These are phyloP conservation scores for Hymenoscyphus fructigenus DNA, from an alignment of 2,329 filamentous ascomycete genomes.

Conservation along the genomic window DNA sequence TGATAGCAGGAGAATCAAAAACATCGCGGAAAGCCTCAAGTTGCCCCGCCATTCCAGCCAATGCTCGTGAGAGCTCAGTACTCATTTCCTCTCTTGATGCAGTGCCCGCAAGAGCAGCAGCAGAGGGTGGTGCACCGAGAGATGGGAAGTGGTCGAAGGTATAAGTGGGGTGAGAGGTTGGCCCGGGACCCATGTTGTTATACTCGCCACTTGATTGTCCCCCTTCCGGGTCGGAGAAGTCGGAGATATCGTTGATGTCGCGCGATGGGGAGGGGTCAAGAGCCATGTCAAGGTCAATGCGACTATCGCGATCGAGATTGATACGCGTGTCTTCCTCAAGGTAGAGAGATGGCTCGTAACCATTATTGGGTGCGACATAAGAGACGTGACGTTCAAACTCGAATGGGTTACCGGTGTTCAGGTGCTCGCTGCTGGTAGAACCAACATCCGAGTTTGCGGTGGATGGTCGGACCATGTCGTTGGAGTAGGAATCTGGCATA, in stretches of 20 bases:
- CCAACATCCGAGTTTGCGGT: constrained; percentile 34
- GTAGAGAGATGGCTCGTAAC: constrained; percentile 47
- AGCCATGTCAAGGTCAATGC: constrained; percentile 29
- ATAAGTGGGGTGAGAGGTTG: constrained; percentile 23
- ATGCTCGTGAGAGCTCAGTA: constrained; percentile 28
- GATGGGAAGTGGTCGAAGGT: constrained; percentile 26
- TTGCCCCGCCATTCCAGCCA: constrained; percentile 28
- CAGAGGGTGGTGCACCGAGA: constrained; percentile 29
- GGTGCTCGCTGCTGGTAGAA: constrained; percentile 55
- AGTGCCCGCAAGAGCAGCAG: constrained; percentile 27
- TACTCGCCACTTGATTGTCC: constrained; percentile 16
- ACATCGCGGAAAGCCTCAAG: constrained; percentile 31
- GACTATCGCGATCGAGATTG: constrained; percentile 44
- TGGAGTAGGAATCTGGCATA: constrained; percentile 44
- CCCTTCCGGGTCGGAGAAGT: constrained; percentile 34
- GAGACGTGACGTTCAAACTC: constrained; percentile 63
- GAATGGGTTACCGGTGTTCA: constrained; percentile 57
- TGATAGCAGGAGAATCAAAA: constrained; percentile 23
- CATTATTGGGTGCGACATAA: constrained; percentile 44
- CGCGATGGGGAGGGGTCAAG: constrained; percentile 14
- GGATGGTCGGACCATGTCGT: constrained; percentile 29
- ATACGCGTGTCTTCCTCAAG: constrained; percentile 47
- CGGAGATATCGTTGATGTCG: constrained; percentile 32
- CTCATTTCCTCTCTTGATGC: constrained; percentile 30
- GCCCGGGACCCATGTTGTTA: constrained; percentile 11